These are phyloP conservation scores for Citrus hindsii DNA, from an alignment of 345 rosid species.

Conservation along the genomic window DNA sequence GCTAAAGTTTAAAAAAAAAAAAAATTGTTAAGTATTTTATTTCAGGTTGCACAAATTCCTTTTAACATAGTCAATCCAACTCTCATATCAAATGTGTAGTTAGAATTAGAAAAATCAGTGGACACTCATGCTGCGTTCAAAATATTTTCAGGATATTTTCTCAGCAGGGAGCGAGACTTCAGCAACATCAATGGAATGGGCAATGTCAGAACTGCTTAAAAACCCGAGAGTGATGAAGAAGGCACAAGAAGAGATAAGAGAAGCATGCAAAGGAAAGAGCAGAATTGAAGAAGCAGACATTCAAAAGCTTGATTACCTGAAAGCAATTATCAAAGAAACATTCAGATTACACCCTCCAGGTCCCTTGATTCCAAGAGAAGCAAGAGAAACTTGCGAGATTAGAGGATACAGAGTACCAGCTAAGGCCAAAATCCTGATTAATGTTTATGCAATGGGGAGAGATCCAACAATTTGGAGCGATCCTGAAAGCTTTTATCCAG, in stretches of 20 bases:
- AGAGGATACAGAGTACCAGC: slow-evolving; percentile 20
- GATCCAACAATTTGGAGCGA: slow-evolving; percentile 23
- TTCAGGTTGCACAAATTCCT: neutral
- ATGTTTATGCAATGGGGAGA: slow-evolving; percentile 28
- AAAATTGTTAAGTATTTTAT: neutral
- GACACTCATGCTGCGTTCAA: too few relatives aligned
- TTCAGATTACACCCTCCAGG: slow-evolving; percentile 22
- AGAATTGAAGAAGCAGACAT: slow-evolving; percentile 18
- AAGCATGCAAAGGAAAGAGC: slow-evolving; percentile 4
- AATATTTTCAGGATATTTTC: slow-evolving; percentile 18
- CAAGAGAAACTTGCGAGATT: slow-evolving; percentile 20
- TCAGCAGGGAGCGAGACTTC: slow-evolving; percentile 24
- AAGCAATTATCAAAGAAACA: slow-evolving; percentile 18
- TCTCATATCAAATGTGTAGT: too few relatives aligned
- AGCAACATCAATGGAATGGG: slow-evolving; percentile 23
- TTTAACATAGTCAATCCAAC: too few relatives aligned
- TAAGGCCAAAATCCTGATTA: slow-evolving; percentile 18
- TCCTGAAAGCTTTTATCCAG: slow-evolving; percentile 9
- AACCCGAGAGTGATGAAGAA: slow-evolving; percentile 11
- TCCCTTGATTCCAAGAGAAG: slow-evolving; percentile 22
- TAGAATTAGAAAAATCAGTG: too few relatives aligned
- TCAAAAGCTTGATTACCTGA: slow-evolving; percentile 9
- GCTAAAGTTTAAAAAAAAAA: neutral
- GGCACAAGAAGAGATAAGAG: slow-evolving; percentile 14
- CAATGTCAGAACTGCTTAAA: slow-evolving; percentile 16